Conservation (phyloP, 331 rosid species). For the Prunus yedoensis region DNA sequence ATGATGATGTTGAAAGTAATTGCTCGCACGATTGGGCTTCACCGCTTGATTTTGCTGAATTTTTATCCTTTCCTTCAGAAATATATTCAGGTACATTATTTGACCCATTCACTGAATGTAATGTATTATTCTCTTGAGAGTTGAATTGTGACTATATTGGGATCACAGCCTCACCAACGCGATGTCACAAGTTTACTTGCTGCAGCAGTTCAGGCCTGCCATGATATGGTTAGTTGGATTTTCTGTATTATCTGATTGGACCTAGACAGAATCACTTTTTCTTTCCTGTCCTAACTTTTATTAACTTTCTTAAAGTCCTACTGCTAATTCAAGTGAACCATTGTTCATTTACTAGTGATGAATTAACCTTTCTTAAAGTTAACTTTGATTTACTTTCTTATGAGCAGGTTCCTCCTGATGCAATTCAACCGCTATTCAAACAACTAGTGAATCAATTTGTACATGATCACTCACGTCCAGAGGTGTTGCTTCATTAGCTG, state of each 20-base stretch:
- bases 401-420: conserved; percentile 87
- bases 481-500: conserved; percentile 46
- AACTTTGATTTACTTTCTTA: conserved; percentile 19
- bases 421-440: conserved; percentile 75
- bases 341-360: background rate
- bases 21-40: conserved; percentile 84
- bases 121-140: conserved; percentile 7
- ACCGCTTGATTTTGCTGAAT: conserved; percentile 59
- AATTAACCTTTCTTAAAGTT: background rate
- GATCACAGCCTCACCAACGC: conserved; percentile 77
- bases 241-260: conserved; percentile 11
- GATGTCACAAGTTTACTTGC: conserved; percentile 80
- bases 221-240: conserved; percentile 69
- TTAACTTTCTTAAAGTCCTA: background rate
- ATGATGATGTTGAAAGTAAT: conserved; percentile 90
- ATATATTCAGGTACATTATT: conserved; percentile 63
- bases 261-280: background rate
- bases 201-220: conserved; percentile 88
- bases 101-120: conserved; percentile 17
- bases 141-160: conserved; percentile 31
- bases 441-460: conserved; percentile 86
- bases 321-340: conserved; percentile 15
- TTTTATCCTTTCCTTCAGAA: conserved; percentile 73
- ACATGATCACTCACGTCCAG: conserved; percentile 84
- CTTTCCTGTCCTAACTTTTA: conserved; percentile 10